Evolutionary conservation across 495 filamentous ascomycete species (phyloP).

Genomic region (Talaromyces liani): DNA sequence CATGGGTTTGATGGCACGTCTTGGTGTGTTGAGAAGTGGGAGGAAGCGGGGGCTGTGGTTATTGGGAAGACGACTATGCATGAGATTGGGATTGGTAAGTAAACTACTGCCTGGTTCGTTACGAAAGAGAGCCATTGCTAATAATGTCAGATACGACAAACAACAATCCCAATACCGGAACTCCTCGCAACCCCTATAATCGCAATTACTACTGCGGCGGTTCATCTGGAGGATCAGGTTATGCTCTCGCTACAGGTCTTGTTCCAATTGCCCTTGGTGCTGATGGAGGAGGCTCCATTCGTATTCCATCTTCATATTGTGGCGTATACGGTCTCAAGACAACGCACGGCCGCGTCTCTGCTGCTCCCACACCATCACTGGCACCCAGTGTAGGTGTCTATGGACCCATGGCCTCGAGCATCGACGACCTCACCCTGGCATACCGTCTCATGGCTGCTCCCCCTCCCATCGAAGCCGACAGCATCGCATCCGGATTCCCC

Average conservation of each 20-base stretch:
- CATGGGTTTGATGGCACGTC: conserved; percentile 43
- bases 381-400: conserved; percentile 57
- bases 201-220: conserved; percentile 77
- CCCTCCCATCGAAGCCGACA: conserved; percentile 46
- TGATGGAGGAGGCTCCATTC: conserved; percentile 81
- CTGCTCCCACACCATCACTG: conserved; percentile 50
- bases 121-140: too few relatives aligned
- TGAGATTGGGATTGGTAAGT: conserved; percentile 69
- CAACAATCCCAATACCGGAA: conserved; percentile 75
- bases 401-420: conserved; percentile 72
- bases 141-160: conserved; percentile 77
- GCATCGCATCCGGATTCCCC: conserved; percentile 40
- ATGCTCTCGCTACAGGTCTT: conserved; percentile 66
- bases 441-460: conserved; percentile 72
- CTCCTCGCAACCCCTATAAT: conserved; percentile 79
- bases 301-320: conserved; percentile 76
- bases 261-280: conserved; percentile 77
- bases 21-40: conserved; percentile 70
- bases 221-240: conserved; percentile 78
- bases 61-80: conserved; percentile 90
- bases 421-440: conserved; percentile 73
- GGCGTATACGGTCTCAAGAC: conserved; percentile 87
- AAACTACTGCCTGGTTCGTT: too few relatives aligned
- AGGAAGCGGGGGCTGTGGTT: conserved; percentile 73
- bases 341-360: conserved; percentile 67